phyloP scores from a whole-genome alignment of 768 basidiomycete genomes.

The Kwoniella pini region DNA sequence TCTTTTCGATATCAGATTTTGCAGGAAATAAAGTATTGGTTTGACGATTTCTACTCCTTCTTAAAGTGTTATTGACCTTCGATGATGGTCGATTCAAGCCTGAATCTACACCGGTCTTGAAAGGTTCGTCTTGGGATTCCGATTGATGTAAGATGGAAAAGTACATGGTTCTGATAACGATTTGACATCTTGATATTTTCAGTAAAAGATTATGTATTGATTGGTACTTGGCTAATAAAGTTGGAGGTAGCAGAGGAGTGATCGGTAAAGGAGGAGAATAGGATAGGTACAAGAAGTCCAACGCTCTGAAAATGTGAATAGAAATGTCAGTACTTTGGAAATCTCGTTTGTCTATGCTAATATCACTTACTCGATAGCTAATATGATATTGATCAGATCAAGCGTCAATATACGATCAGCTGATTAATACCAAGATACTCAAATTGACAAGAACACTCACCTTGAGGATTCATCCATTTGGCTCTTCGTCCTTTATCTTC shows the following conservation, averaged over 20 bases:
- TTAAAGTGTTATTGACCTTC: background rate
- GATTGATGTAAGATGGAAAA: conserved; percentile 31
- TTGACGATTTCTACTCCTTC: background rate
- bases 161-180: conserved; percentile 24
- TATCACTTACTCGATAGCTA: conserved; percentile 55
- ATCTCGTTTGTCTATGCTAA: background rate
- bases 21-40: conserved; percentile 61
- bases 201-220: conserved; percentile 77
- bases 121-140: conserved; percentile 39
- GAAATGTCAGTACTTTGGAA: background rate
- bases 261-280: conserved; percentile 84
- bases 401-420: background rate
- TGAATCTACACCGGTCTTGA: conserved; percentile 25
- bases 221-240: conserved; percentile 80
- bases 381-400: background rate
- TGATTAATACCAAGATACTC: background rate
- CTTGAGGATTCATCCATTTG: conserved; percentile 77
- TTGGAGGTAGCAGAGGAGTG: conserved; percentile 68
- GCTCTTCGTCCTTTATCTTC: conserved; percentile 61
- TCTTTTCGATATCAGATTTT: conserved; percentile 59
- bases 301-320: conserved; percentile 68
- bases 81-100: conserved; percentile 1
- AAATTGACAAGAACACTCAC: conserved; percentile 58
- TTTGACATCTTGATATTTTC: conserved; percentile 72
- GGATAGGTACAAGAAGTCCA: conserved; percentile 87